These are phyloP conservation scores for Aspergillus pseudoglaucus DNA, from an alignment of 2,329 filamentous ascomycete genomes.

Conservation along the genomic window DNA sequence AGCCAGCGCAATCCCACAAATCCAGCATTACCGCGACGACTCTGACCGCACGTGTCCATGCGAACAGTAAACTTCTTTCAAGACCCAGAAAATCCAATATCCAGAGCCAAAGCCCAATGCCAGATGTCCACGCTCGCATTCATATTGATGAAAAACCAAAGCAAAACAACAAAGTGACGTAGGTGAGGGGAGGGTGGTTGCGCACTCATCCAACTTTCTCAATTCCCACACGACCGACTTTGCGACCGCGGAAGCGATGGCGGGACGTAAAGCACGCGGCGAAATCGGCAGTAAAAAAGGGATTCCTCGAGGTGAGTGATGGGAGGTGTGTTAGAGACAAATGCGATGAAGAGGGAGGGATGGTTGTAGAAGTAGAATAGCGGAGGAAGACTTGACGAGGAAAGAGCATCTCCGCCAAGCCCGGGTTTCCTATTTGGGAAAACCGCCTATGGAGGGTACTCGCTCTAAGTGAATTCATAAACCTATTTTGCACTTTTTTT, in stretches of 20 bases:
- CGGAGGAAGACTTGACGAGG: conserved; percentile 1
- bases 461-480: neutral
- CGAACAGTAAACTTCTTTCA: neutral
- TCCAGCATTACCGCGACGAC: neutral
- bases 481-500: no score
- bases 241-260: neutral
- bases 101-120: neutral
- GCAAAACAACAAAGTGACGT: neutral
- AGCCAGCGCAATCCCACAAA: neutral
- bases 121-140: neutral
- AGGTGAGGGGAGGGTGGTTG: conserved; percentile 1
- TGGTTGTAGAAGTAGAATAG: neutral
- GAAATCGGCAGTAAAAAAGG: neutral
- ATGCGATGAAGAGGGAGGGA: neutral
- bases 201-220: conserved; percentile 3
- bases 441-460: neutral
- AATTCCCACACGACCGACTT: neutral
- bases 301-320: no score
- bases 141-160: neutral
- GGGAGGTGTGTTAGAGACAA: neutral
- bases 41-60: neutral
- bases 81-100: neutral
- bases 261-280: neutral
- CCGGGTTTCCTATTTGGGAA: conserved; percentile 13
- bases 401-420: conserved; percentile 13